These are phyloP conservation scores for Mycocentrospora acerina DNA, from an alignment of 2,329 filamentous ascomycete species.

Conservation along the genomic window DNA sequence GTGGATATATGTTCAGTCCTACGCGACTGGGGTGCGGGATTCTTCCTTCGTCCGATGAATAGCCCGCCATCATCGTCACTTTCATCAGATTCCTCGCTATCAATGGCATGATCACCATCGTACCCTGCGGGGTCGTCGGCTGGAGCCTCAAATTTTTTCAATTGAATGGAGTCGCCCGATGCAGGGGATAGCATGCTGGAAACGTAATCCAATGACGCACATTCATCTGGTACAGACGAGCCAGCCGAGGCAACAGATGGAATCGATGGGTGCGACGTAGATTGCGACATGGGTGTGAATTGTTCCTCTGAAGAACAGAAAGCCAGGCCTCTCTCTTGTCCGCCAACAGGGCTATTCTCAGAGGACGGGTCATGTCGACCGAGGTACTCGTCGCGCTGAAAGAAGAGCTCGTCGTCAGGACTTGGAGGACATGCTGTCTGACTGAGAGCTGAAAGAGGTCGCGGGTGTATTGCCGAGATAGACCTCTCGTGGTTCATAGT, in stretches of 20 bases:
- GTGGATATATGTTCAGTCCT: slow-evolving; percentile 42
- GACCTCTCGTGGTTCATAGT: slow-evolving; percentile 29
- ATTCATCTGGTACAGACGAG: slow-evolving; percentile 47
- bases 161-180: slow-evolving; percentile 40
- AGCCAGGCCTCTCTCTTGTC: slow-evolving; percentile 30
- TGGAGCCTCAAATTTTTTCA: slow-evolving; percentile 29
- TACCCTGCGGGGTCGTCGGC: slow-evolving; percentile 42
- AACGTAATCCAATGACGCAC: slow-evolving; percentile 18
- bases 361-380: slow-evolving; percentile 36
- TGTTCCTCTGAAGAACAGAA: slow-evolving; percentile 53
- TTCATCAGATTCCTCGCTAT: slow-evolving; percentile 45
- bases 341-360: slow-evolving; percentile 45
- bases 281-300: slow-evolving; percentile 52
- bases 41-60: slow-evolving; percentile 44
- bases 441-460: slow-evolving; percentile 30
- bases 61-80: slow-evolving; percentile 45
- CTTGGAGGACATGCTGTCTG: slow-evolving; percentile 49
- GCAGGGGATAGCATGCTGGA: slow-evolving; percentile 24
- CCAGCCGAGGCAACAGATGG: slow-evolving; percentile 53
- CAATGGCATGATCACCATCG: slow-evolving; percentile 43
- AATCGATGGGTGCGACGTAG: slow-evolving; percentile 54
- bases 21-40: slow-evolving; percentile 25
- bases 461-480: slow-evolving; percentile 21
- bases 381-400: slow-evolving; percentile 30
- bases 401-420: slow-evolving; percentile 46